These are phyloP conservation scores for Malassezia obtusa DNA, from an alignment of 1,284 basidiomycete genomes.

Conservation along the genomic window DNA sequence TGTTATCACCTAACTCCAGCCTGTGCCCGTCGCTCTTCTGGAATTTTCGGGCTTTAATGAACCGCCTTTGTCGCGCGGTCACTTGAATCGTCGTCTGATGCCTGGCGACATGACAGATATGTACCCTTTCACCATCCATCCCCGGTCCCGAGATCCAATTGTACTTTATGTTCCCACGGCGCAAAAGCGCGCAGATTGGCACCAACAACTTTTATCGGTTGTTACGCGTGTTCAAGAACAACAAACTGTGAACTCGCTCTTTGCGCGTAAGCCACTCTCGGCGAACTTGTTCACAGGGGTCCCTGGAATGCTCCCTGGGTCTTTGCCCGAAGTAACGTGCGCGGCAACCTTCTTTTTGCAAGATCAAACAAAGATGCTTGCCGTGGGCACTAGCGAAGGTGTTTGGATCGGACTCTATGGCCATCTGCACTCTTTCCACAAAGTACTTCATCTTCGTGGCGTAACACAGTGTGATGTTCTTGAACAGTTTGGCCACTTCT, in stretches of 20 bases:
- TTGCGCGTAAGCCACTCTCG: neutral
- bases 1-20: constrained; percentile 7
- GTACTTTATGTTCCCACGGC: constrained; percentile 74
- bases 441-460: constrained; percentile 76
- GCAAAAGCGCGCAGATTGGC: constrained; percentile 72
- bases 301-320: too few relatives aligned
- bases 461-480: constrained; percentile 90
- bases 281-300: neutral
- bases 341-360: constrained; percentile 67
- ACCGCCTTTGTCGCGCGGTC: constrained; percentile 31
- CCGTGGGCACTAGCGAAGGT: constrained; percentile 86
- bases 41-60: constrained; percentile 35
- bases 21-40: constrained; percentile 42
- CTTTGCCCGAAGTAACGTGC: constrained; percentile 65
- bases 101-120: constrained; percentile 31
- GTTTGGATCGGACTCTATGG: constrained; percentile 92
- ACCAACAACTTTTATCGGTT: constrained; percentile 54
- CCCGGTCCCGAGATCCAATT: constrained; percentile 32
- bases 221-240: neutral
- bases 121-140: constrained; percentile 39
- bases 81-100: constrained; percentile 37
- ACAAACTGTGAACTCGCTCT: neutral
- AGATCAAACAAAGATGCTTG: constrained; percentile 73
- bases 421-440: constrained; percentile 72
- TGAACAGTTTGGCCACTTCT: constrained; percentile 86